Percentiles rank a stretch among this genome's conserved stretches.
phyloP scores from a whole-genome alignment of 352 stramenopile species.

The Pythium apleroticum region DNA sequence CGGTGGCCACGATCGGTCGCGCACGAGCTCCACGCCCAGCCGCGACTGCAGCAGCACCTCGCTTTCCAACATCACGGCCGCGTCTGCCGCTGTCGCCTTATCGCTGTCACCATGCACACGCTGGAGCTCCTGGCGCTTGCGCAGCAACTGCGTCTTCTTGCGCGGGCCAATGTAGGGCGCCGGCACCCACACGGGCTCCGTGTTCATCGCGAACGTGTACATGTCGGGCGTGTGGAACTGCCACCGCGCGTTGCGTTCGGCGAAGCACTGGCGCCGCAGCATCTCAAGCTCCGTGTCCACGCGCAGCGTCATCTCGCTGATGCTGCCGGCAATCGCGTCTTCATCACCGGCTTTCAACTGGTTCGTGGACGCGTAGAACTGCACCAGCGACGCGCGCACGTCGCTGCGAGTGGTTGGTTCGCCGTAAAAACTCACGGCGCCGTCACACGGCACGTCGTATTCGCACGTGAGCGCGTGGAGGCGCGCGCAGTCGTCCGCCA shows the following conservation, averaged over 20 bases:
- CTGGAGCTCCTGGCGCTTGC: conserved; percentile 38
- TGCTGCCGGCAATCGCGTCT: background rate
- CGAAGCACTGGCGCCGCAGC: conserved; percentile 70
- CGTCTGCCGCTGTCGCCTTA: conserved; percentile 19
- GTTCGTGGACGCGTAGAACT: conserved; percentile 39
- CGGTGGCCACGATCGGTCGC: conserved; percentile 72
- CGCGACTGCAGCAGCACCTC: conserved; percentile 22
- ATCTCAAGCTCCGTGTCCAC: conserved; percentile 80
- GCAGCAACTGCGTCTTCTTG: conserved; percentile 37
- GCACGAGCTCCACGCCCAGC: conserved; percentile 36
- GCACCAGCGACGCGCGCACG: conserved; percentile 45
- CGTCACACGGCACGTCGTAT: conserved; percentile 7
- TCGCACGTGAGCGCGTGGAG: conserved; percentile 5
- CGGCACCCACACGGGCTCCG: conserved; percentile 37
- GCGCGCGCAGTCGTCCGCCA: background rate
- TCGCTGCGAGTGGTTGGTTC: conserved; percentile 24
- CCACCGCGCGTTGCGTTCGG: conserved; percentile 71
- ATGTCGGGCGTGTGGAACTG: conserved; percentile 47
- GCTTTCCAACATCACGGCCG: background rate
- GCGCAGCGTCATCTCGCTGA: conserved; percentile 71
- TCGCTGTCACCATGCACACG: conserved; percentile 8
- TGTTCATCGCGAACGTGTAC: conserved; percentile 36
- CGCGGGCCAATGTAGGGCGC: conserved; percentile 37
- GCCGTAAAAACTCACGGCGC: conserved; percentile 15
- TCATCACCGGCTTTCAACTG: conserved; percentile 23